Conservation (phyloP, 352 stramenopile species). For the Pythium coloratum region DNA sequence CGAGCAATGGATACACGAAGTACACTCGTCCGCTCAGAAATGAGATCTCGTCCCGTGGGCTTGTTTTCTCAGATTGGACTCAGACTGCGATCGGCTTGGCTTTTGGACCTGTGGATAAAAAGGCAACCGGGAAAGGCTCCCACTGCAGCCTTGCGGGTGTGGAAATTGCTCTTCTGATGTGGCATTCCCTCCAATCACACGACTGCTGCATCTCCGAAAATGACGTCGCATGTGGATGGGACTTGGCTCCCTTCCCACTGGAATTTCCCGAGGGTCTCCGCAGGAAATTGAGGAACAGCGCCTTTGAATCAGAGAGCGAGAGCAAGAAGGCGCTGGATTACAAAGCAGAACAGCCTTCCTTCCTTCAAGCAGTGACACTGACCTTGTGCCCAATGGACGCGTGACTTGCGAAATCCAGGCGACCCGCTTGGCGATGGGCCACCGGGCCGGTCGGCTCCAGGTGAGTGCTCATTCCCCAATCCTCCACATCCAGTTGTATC, state of each 20-base stretch:
- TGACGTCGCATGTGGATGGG: background rate
- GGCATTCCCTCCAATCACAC: background rate
- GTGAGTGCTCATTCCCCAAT: background rate
- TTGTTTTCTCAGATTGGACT: background rate
- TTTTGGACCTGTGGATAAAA: conserved; percentile 6
- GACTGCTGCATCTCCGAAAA: background rate
- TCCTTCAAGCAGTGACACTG: background rate
- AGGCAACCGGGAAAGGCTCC: background rate
- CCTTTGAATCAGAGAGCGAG: too few relatives aligned
- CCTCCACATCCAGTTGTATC: background rate
- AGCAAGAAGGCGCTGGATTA: background rate
- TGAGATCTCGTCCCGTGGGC: background rate
- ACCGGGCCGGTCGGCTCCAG: too few relatives aligned
- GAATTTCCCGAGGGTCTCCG: background rate
- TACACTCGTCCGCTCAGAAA: background rate
- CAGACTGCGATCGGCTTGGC: background rate
- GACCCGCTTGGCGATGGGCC: too few relatives aligned
- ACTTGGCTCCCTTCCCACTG: background rate
- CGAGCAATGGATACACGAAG: too few relatives aligned
- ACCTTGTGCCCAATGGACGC: background rate
- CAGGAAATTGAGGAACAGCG: background rate
- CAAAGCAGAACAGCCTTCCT: background rate
- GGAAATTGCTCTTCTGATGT: background rate
- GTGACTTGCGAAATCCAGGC: background rate
- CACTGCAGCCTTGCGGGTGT: background rate